Conservation (phyloP, 2,329 filamentous ascomycete genomes). For the Tolypocladium ovalisporum region DNA sequence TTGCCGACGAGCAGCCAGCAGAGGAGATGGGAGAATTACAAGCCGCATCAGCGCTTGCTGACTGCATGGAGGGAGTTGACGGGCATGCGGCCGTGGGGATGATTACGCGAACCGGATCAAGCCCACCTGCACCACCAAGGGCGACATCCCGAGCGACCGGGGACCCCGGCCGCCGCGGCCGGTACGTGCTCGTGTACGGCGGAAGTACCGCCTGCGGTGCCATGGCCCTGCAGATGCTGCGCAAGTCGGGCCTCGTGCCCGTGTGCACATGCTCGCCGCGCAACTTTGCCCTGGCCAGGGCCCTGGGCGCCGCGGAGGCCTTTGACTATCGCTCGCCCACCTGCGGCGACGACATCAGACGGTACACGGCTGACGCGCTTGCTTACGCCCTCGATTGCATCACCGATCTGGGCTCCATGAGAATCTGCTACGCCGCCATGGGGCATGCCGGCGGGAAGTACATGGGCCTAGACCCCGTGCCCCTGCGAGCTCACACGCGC, state of each 20-base stretch:
- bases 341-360: background rate
- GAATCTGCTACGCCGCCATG: slow-evolving; percentile 8
- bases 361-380: background rate
- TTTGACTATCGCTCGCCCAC: background rate
- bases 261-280: background rate
- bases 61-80: background rate
- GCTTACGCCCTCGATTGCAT: background rate
- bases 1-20: no score
- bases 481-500: slow-evolving; percentile 11
- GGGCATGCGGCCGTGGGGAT: background rate
- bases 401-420: slow-evolving; percentile 3
- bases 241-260: background rate
- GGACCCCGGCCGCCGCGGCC: background rate
- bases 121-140: background rate
- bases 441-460: slow-evolving; percentile 7
- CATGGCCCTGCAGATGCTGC: background rate
- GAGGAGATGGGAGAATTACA: background rate
- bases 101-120: background rate
- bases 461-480: slow-evolving; percentile 10
- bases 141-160: background rate
- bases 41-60: background rate
- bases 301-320: background rate
- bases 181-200: background rate
- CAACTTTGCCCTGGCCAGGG: background rate
- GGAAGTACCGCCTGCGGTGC: background rate